Evolutionary conservation across 2,329 filamentous ascomycete genomes (phyloP), one percentile per base, ranked within the genome.

Genomic region (Nemania sp.): DNA sequence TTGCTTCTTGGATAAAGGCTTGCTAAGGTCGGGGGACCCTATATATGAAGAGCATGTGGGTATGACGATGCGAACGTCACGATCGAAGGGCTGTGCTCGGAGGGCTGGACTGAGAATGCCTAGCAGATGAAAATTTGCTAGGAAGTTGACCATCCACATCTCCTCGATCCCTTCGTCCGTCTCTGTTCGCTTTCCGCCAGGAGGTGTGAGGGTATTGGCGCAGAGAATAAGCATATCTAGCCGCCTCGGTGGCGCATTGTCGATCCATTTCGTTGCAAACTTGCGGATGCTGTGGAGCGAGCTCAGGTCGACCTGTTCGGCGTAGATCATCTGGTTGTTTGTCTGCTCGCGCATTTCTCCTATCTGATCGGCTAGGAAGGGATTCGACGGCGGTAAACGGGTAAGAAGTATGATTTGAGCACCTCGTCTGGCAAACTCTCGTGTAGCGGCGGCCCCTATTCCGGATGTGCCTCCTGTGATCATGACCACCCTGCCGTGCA

Each of bases 181-280:
- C 60, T 82, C 75, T 1, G 72, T 75, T 23, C 82, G 77, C 60
- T 77, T 74, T 5, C 80, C 78, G 1, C 86, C 89, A 9, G 81
- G 81, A 2, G 90, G 86, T 4, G 88, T 90, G 61, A 91, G 76
- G 0, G 87, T 88, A 39, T 89, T 89, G 8, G 88, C 94, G 70
- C 91, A 96, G 15, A 99, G 80, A 17, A 99, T 82, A 41, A 99
- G 77, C 85, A 93, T 92, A 71, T 99, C 94, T 6, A 99, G 77
- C 42, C 95, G 80, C 52, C 95, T 81, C 7, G 92, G 90, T 2
- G 94, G 93, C 19, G 89, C 83, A 71, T 97, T 97, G 72, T 99
- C 93, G 61, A 99, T 91, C 93, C 95, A 99, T 76, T 91, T 93
- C 0, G 94, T 99, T 11, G 94, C 94, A 70, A 99, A 99, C 59